Evolutionary conservation across 805 yeast species (phyloP).

Genomic region (Jamesozyma hellenica): DNA sequence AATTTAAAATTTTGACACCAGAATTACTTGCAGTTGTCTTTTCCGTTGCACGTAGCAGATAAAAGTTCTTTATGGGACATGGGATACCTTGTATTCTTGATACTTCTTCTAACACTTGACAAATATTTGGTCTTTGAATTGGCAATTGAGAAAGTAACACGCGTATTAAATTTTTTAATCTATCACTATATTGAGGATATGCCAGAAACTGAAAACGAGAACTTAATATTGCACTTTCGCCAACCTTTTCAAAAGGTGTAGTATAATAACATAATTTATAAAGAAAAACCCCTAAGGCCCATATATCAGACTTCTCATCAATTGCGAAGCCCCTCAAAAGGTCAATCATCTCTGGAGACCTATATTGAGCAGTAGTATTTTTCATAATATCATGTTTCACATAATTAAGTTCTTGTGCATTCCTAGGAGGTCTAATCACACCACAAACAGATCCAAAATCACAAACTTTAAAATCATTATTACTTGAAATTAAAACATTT

Average conservation of each 20-base stretch:
- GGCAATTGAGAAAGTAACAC: conserved; percentile 59
- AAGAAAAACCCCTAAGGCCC: conserved; percentile 77
- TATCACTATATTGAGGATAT: conserved; percentile 48
- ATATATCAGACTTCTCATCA: conserved; percentile 73
- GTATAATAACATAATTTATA: conserved; percentile 73
- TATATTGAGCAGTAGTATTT: conserved; percentile 77
- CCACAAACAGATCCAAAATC: conserved; percentile 78
- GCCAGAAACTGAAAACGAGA: conserved; percentile 45
- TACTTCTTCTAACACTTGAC: conserved; percentile 61
- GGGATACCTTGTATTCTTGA: conserved; percentile 49
- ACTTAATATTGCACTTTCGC: conserved; percentile 54
- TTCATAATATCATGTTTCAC: conserved; percentile 62
- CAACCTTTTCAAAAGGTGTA: conserved; percentile 66
- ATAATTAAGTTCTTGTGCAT: conserved; percentile 46
- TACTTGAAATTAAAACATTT: conserved; percentile 55
- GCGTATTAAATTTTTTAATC: conserved; percentile 55
- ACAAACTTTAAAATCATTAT: conserved; percentile 56
- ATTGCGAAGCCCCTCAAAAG: conserved; percentile 57
- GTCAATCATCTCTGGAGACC: conserved; percentile 81
- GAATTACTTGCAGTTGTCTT: not conserved
- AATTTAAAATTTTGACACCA: not conserved
- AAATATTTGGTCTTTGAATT: conserved; percentile 60
- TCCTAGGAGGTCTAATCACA: conserved; percentile 52
- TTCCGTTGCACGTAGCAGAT: conserved; percentile 22
- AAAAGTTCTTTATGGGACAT: conserved; percentile 34